Evolutionary conservation across 192 early-diverging fungal genomes (phyloP), one percentile per base, ranked within the genome.

Genomic region (Backusella westeae): DNA sequence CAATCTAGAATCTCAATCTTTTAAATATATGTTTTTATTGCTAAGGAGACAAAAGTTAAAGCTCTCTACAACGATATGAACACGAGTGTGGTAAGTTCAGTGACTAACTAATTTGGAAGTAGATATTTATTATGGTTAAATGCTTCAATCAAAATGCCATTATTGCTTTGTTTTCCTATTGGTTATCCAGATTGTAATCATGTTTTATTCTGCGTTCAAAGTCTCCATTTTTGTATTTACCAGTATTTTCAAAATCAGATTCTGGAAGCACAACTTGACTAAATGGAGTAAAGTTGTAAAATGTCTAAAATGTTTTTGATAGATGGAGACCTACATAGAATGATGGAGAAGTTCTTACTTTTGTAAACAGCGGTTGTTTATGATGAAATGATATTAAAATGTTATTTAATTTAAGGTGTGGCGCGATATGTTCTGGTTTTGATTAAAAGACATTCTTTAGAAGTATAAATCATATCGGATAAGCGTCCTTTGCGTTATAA

Each of bases 91-190:
- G 10, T 29, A 63, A 63, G 4, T 29, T 29, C 56, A 63, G 23
- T 23, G 10, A 32, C 56, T 29, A 26, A 26, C 56, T 63, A 12
- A 63, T 63, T 63, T 63, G 3, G 56, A 29, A 63, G 56, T n/a
- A 23, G 56, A 14, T 29, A 63, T 63, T 14, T 29, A 29, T 21
- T 63, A 29, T 29, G 56, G 12, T 12, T 12, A 63, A 63, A 63
- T 63, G 56, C 56, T 63, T 63, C 56, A 63, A 63, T 49, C 15
- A 49, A 49, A 63, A 63, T 63, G 56, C 49, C 49, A 53, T n/a
- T 53, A n/a, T 53, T 17, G 17, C 56, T 63, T 26, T 63, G 56
- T 63, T 29, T 63, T 63, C 23, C 23, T 14, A 59, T 63, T 63
- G 26, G 56, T 19, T 53, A 53, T 53, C n/a, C n/a, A 53, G 52